phyloP scores from a whole-genome alignment of 2,329 filamentous ascomycete species.

The Phialophora chinensis region DNA sequence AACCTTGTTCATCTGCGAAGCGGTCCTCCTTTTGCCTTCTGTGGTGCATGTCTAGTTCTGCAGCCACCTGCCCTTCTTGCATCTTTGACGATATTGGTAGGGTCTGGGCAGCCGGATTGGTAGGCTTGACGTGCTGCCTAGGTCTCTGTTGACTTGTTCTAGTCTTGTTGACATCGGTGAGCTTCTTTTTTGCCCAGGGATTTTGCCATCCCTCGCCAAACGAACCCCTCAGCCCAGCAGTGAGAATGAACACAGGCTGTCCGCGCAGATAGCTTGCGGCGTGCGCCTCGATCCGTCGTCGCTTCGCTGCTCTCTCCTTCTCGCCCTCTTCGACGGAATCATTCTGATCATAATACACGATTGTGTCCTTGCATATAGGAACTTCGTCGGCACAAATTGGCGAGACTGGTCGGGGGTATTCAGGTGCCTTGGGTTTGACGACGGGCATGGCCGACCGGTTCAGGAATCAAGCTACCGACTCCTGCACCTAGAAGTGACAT shows the following conservation, averaged over 20 bases:
- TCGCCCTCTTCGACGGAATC: conserved; percentile 17
- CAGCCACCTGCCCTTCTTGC: neutral
- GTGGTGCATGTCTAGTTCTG: neutral
- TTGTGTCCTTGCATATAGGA: conserved; percentile 32
- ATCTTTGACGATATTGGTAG: neutral
- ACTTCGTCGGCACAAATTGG: conserved; percentile 33
- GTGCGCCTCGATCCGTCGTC: conserved; percentile 51
- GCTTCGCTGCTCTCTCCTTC: conserved; percentile 44
- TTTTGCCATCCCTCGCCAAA: conserved; percentile 54
- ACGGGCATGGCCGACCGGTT: conserved; percentile 23
- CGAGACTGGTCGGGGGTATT: conserved; percentile 37
- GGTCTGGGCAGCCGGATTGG: neutral
- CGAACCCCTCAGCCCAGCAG: conserved; percentile 53
- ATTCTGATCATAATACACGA: conserved; percentile 29
- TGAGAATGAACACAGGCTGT: conserved; percentile 52
- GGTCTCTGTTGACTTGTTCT: neutral
- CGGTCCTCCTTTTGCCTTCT: neutral
- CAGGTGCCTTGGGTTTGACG: conserved; percentile 23
- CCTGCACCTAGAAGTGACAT: neutral
- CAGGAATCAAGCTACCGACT: neutral
- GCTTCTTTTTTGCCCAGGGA: conserved; percentile 48
- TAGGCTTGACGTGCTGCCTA: conserved; percentile 2
- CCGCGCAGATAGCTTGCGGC: conserved; percentile 51
- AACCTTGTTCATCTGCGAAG: neutral
- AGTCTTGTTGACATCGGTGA: conserved; percentile 20